Percentiles rank a stretch among this genome's conserved stretches.
Evolutionary conservation across 2,329 filamentous ascomycete genomes (phyloP).

Genomic region (Fusarium lyarnte): DNA sequence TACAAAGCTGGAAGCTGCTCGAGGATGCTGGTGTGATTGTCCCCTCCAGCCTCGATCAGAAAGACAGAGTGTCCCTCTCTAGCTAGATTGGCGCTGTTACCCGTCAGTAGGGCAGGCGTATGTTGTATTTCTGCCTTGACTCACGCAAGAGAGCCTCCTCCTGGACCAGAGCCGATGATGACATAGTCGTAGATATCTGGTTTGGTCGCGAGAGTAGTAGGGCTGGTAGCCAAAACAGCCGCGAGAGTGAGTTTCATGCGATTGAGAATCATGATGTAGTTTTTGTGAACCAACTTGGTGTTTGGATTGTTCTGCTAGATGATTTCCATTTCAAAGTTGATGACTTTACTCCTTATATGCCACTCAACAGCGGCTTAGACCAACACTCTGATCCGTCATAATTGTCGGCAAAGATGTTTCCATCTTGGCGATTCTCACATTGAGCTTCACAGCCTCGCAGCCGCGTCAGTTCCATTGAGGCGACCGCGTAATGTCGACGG

Average conservation of each 20-base stretch:
- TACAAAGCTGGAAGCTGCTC: background rate
- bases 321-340: background rate
- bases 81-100: background rate
- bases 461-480: background rate
- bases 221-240: background rate
- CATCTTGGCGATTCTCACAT: background rate
- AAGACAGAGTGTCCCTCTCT: constrained; percentile 7
- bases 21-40: background rate
- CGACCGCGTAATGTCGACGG: background rate
- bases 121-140: fast-evolving
- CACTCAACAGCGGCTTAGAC: fast-evolving
- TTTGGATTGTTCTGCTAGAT: background rate
- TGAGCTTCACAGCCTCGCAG: background rate
- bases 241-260: background rate
- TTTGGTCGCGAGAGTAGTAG: background rate
- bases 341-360: background rate
- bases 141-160: constrained; percentile 5
- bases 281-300: no score
- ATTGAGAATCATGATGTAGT: background rate
- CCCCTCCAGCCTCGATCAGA: constrained; percentile 1
- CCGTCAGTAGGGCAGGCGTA: fast-evolving
- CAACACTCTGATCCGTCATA: fast-evolving
- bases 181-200: constrained; percentile 4
- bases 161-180: background rate
- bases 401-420: fast-evolving